A percentile compares a stretch with the other conserved stretches of the same genome.
Conservation (phyloP, 2,329 filamentous ascomycete species). For the Pseudocercospora macadamiae region DNA sequence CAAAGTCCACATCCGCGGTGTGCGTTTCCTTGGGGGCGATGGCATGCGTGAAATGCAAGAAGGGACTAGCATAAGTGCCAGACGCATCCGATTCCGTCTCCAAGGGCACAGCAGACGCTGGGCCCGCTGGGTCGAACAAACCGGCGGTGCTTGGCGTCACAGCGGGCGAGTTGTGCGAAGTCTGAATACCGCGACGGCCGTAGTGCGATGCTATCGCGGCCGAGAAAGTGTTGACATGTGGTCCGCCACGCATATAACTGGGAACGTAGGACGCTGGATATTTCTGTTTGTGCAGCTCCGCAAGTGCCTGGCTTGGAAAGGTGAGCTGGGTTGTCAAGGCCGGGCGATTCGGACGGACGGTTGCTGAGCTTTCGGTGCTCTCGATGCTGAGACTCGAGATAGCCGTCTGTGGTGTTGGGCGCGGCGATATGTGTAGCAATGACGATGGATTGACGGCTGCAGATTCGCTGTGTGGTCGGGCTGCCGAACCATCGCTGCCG, state of each 20-base stretch:
- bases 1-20: conserved; percentile 86
- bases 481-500: conserved; percentile 2
- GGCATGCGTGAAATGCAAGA: conserved; percentile 53
- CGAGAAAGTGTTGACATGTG: conserved; percentile 46
- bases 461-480: conserved; percentile 1
- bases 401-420: conserved; percentile 44
- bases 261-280: conserved; percentile 43
- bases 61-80: conserved; percentile 53
- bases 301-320: conserved; percentile 55
- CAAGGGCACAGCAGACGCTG: conserved; percentile 36
- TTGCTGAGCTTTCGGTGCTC: conserved; percentile 43
- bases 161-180: conserved; percentile 51
- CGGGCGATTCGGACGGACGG: conserved; percentile 34
- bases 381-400: conserved; percentile 47
- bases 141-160: conserved; percentile 46
- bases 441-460: conserved; percentile 9
- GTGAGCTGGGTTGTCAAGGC: conserved; percentile 35
- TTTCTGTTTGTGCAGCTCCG: conserved; percentile 50
- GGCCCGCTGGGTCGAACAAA: conserved; percentile 45
- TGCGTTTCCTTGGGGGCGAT: conserved; percentile 68
- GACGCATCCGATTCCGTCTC: conserved; percentile 38
- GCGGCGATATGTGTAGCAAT: conserved; percentile 27
- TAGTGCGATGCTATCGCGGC: conserved; percentile 47
- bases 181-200: conserved; percentile 42
- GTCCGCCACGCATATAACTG: conserved; percentile 46